Base-by-base conservation (phyloP, 495 filamentous ascomycete species). In the Talaromyces borbonicus region DNA sequence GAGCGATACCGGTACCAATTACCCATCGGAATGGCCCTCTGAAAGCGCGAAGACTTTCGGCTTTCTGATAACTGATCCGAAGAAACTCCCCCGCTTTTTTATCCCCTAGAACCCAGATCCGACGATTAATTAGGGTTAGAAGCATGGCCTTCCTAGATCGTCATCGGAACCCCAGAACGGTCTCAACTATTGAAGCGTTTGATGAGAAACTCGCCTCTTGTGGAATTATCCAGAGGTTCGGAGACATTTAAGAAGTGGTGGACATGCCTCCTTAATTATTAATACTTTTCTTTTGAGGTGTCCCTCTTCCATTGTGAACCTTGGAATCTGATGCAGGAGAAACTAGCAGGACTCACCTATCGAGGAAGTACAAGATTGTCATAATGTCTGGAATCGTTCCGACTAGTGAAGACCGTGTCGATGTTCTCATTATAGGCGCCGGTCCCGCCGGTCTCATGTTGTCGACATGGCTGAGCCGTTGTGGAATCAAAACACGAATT, bases 371-470 rank as follows among this genome's bases (percentile, higher is more conserved):
- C n/a, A n/a, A n/a, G n/a, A n/a, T 31, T n/a, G 29, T 31, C 29
- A 31, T n/a, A 31, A 31, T 31, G 29, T n/a, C 29, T 8, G 29
- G 29, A 31, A 9, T 31, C 7, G 1, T 31, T 31, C 29, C 29
- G 14, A 31, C 29, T n/a, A 31, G 29, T n/a, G 29, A 31, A 31
- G 29, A 31, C 32, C 32, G 19, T 16, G 11, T 18, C 15, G 32
- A 36, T n/a, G n/a, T n/a, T n/a, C 60, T 84, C 47, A 75, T 84
- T 22, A 60, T 83, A 16, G 81, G 81, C 5, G 79, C 79, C 33
- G 79, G 80, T 4, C 80, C 80, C 0, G 75, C 79, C 1, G 80
- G 72, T 15, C 68, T 83, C 3, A 81, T 82, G 72, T 64, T 71
- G 33, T 75, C 80, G 0, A 63, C 66, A 22, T 83, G 78, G 72